Base-by-base conservation (phyloP, 192 early-diverging fungal species). In the Oehlia diaphana region DNA sequence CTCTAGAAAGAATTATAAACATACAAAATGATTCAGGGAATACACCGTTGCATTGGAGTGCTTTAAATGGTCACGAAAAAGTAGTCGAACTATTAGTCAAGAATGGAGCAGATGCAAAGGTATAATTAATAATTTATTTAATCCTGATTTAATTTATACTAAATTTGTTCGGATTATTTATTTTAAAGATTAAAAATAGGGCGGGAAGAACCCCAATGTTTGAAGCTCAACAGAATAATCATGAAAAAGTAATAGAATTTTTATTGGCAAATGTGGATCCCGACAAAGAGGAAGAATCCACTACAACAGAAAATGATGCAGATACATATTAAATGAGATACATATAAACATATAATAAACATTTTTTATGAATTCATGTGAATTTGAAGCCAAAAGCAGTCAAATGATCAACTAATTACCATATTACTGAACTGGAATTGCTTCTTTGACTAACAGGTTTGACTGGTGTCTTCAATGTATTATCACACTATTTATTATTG, bases 1-100 rank as follows among this genome's bases (percentile, higher is more conserved):
- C 14, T 9, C 49, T 81, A 49, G 49, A 79, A 53, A 69, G 70
- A 33, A 74, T 79, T 69, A 76, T 92, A 80, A 90, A 91, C 78
- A 79, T 78, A 53, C 85, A 86, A 68, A 92, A 91, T 79, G 84
- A 89, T 28, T 84, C 88, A 81, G 91, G 90, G 69, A 91, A 91
- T 80, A 90, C 93, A 21, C 86, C 95, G 37, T 84, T 96, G 62
- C 95, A 96, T 81, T 96, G 95, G 95, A 93, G 93, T 68, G 93
- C 93, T 13, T 83, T 94, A 7, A 96, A 96, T 82, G 94, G 95
- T 2, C 92, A 95, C 76, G 63, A 87, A 76, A 87, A 91, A 63
- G 85, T 88, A 63, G 93, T 94, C 8, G 82, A 94, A 80, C 8
- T 84, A 33, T 78, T 96, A 68, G 83, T 95, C 13, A 82, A 71